phyloP scores from a whole-genome alignment of 805 yeast genomes.

The Torulaspora indica region DNA sequence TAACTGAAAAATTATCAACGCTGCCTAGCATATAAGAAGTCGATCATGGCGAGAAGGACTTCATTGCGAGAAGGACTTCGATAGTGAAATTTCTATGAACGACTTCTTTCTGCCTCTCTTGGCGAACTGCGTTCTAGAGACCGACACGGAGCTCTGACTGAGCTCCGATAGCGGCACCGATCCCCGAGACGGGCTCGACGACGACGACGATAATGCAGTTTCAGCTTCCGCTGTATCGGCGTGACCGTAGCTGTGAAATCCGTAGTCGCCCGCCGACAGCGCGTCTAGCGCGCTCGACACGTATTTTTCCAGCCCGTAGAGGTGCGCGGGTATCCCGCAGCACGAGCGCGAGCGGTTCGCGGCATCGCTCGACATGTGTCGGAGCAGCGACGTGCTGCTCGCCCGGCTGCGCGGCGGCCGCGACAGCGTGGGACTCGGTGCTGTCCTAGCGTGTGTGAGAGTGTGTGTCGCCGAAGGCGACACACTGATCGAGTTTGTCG shows the following conservation, averaged over 20 bases:
- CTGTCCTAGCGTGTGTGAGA: not conserved
- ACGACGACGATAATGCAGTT: not conserved
- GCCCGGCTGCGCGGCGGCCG: slow-evolving; percentile 5
- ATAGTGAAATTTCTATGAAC: slow-evolving; percentile 22
- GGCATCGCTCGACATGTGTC: slow-evolving; percentile 3
- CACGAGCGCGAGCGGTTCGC: slow-evolving; percentile 13
- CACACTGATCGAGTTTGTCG: not conserved
- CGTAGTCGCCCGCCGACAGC: slow-evolving; percentile 11
- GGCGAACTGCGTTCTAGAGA: not conserved
- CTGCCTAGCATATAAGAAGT: too few species aligned
- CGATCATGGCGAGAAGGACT: too few species aligned
- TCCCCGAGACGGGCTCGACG: not conserved
- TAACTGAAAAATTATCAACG: too few species aligned
- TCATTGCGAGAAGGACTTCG: slow-evolving; percentile 19
- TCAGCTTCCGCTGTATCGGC: too few species aligned
- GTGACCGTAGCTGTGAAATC: not conserved
- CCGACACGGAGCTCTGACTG: not conserved
- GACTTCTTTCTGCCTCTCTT: slow-evolving; percentile 19
- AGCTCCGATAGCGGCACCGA: not conserved
- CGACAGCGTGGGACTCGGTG: not conserved
- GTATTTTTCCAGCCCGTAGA: slow-evolving; percentile 30
- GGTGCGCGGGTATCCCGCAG: slow-evolving; percentile 26
- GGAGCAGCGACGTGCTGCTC: slow-evolving; percentile 6
- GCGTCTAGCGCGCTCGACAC: slow-evolving; percentile 30
- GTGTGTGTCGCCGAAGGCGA: not conserved